Conservation (phyloP, 1,284 basidiomycete species). For the Cutaneotrichosporon mucoides region DNA sequence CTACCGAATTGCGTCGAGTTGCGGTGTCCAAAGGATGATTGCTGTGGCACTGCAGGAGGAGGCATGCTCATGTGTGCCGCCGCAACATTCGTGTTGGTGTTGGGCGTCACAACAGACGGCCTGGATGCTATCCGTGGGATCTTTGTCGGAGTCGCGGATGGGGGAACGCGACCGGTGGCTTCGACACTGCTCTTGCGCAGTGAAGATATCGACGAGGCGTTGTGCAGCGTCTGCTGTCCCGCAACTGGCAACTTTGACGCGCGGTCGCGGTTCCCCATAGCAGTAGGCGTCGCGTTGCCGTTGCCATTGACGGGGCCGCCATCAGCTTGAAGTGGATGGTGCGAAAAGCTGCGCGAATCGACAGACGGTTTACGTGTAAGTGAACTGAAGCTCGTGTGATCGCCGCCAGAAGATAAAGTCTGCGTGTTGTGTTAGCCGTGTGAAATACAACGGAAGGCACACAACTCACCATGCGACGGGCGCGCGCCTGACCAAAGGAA, state of each 20-base stretch:
- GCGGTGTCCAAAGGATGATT: neutral
- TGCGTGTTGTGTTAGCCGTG: slow-evolving; percentile 39
- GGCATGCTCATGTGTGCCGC: slow-evolving; percentile 24
- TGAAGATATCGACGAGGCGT: slow-evolving; percentile 35
- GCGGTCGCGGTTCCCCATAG: slow-evolving; percentile 24
- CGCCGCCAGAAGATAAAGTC: slow-evolving; percentile 75
- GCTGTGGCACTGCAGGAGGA: slow-evolving; percentile 25
- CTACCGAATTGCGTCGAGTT: neutral
- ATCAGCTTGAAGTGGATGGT: neutral
- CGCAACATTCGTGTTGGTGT: slow-evolving; percentile 13
- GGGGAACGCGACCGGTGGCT: slow-evolving; percentile 18
- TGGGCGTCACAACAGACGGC: slow-evolving; percentile 20
- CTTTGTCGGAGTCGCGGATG: slow-evolving; percentile 66
- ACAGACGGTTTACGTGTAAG: slow-evolving; percentile 32
- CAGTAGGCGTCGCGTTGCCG: neutral
- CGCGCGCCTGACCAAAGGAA: slow-evolving; percentile 49
- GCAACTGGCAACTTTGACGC: slow-evolving; percentile 69
- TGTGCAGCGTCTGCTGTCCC: slow-evolving; percentile 71
- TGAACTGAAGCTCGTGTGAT: slow-evolving; percentile 39
- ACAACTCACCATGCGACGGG: slow-evolving; percentile 14
- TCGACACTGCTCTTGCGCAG: slow-evolving; percentile 19
- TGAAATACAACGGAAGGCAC: too few relatives aligned
- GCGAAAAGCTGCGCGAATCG: slow-evolving; percentile 8
- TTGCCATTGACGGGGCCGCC: neutral
- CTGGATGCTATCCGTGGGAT: slow-evolving; percentile 83